Conservation (phyloP, 1,284 basidiomycete species). For the Sutorius eximius region DNA sequence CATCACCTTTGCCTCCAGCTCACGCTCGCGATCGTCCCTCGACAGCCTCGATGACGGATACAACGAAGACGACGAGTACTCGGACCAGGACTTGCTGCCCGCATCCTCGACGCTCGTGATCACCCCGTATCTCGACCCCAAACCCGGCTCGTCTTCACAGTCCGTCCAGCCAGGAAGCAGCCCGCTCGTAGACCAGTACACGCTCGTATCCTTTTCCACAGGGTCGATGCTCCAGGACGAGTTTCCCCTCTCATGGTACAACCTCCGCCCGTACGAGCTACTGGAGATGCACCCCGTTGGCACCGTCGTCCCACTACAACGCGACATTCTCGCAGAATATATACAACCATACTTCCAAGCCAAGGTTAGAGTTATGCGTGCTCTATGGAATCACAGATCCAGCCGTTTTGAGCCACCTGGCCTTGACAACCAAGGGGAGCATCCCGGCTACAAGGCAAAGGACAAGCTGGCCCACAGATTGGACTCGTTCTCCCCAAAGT, state of each 20-base stretch:
- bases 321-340: conserved; percentile 47
- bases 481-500: conserved; percentile 11
- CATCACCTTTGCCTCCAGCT: conserved; percentile 53
- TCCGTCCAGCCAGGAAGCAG: conserved; percentile 9
- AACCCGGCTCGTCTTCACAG: conserved; percentile 4
- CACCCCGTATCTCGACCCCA: conserved; percentile 6
- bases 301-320: conserved; percentile 44
- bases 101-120: not conserved
- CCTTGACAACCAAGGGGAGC: not conserved
- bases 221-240: conserved; percentile 69
- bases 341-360: conserved; percentile 69
- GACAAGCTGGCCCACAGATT: conserved; percentile 11
- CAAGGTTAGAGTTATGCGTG: conserved; percentile 53
- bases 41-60: conserved; percentile 32
- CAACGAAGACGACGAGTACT: conserved; percentile 30
- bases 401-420: conserved; percentile 28
- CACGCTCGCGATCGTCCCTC: conserved; percentile 13
- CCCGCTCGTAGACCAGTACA: conserved; percentile 37
- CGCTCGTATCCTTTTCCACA: conserved; percentile 62
- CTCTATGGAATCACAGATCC: conserved; percentile 36
- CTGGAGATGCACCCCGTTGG: conserved; percentile 59
- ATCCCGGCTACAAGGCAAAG: not conserved
- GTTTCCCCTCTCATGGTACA: conserved; percentile 54
- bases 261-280: conserved; percentile 58
- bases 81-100: conserved; percentile 22